Percentiles rank a stretch among this genome's conserved stretches.
phyloP scores from a whole-genome alignment of 1,284 basidiomycete species.

The Ustilago bromivora region DNA sequence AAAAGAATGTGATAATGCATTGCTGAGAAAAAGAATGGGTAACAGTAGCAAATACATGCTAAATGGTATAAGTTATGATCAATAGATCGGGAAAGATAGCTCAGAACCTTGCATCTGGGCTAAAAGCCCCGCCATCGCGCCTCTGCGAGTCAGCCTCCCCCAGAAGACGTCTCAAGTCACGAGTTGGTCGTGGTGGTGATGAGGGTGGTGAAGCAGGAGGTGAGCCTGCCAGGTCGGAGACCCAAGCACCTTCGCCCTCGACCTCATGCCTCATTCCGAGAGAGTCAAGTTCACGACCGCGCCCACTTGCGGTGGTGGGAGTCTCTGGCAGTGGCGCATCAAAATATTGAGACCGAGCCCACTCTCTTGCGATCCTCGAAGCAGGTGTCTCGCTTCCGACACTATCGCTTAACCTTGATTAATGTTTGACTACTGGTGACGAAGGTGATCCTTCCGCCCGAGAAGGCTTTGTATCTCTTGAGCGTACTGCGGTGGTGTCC shows the following conservation, averaged over 20 bases:
- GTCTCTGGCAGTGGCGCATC: constrained; percentile 19
- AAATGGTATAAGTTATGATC: background rate
- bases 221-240: background rate
- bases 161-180: constrained; percentile 7
- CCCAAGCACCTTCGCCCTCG: background rate
- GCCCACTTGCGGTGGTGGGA: background rate
- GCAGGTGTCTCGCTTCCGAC: constrained; percentile 26
- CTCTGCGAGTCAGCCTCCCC: background rate
- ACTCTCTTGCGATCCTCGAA: constrained; percentile 43
- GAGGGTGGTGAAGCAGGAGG: constrained; percentile 16
- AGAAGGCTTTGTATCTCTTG: background rate
- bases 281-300: background rate
- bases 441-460: background rate
- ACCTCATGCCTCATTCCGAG: no score
- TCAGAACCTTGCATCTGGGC: constrained; percentile 7
- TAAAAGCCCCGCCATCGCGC: constrained; percentile 1
- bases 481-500: background rate
- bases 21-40: background rate
- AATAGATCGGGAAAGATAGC: background rate
- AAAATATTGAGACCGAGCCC: constrained; percentile 39
- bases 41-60: constrained; percentile 2
- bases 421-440: constrained; percentile 21
- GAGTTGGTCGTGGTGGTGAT: constrained; percentile 14
- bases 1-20: constrained; percentile 3
- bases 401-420: constrained; percentile 15